Base-by-base conservation (phyloP, 495 filamentous ascomycete genomes). In the Rhypophila decipiens region DNA sequence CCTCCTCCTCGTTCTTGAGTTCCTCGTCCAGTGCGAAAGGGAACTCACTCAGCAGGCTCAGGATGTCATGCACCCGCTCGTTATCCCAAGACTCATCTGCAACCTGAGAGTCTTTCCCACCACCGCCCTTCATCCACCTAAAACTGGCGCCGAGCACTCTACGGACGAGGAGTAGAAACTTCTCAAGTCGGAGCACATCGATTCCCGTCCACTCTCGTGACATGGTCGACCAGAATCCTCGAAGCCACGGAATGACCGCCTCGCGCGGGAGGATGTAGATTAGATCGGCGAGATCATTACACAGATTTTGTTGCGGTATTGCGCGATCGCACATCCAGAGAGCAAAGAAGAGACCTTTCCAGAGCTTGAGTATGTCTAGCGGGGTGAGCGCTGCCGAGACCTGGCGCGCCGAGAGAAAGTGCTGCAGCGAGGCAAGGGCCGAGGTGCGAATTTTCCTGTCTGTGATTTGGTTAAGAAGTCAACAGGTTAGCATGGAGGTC, bases 331-430 rank as follows among this genome's bases (percentile, higher is more conserved):
- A 88, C 84, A 95, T 91, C 84, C 88, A 96, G 64, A 96, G 80
- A 68, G 89, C 93, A 77, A 86, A 97, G 72, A 94, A 97, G 20
- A 98, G 80, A 29, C 91, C 93, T 67, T 95, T 96, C 89, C 90
- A 96, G 50, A 98, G 76, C 69, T 96, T 96, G 45, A 94, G 74
- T 24, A 87, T 72, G 41, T 98, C 91, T 53, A 94, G 65, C 17
- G 81, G 72, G 12, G 78, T 71, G 46, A 98, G 80, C 19, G 61
- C 54, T 1, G 65, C 53, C 39, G 67, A 51, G 38, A 66, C 58
- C 29, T 77, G 67, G 21, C 78, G 78, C 24, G 79, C 78, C 17
- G 81, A 80, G 58, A 98, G 81, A 70, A 86, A 98, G 35, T 79
- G 77, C 34, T 82, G 82, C 9, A 98, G 80, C 40, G 86, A 90